A percentile compares a stretch with the other conserved stretches of the same genome.
These are phyloP conservation scores for Solanum dulcamara DNA, from an alignment of 257 asterid genomes.

Conservation along the genomic window DNA sequence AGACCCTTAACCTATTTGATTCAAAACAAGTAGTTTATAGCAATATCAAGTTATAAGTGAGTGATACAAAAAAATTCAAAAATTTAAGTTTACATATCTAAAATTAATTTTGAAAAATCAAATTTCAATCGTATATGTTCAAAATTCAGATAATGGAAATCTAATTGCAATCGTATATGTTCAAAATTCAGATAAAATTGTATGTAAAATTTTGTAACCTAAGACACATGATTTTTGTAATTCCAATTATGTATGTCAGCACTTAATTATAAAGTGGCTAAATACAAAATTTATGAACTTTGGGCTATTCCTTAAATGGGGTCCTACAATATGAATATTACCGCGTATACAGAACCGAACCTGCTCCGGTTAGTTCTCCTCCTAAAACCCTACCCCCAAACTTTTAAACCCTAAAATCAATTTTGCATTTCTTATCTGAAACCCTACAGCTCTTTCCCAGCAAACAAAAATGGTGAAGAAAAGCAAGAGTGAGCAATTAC, in stretches of 20 bases:
- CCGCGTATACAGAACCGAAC: background rate
- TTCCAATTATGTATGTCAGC: no score
- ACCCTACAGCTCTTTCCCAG: background rate
- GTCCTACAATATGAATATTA: background rate
- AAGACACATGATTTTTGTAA: no score
- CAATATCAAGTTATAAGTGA: background rate
- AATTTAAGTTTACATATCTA: no score
- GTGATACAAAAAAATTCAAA: no score
- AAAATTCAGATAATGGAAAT: no score
- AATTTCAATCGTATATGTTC: no score
- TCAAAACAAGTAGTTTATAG: no score
- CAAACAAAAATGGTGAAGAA: constrained; percentile 53
- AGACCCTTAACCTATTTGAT: no score
- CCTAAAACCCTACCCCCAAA: background rate
- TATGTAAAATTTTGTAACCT: no score
- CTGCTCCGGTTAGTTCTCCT: background rate
- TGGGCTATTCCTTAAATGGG: background rate
- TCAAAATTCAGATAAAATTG: no score
- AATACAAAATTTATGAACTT: background rate
- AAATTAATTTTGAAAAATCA: no score
- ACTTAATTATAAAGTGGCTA: background rate
- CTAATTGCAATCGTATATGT: no score
- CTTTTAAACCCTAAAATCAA: background rate
- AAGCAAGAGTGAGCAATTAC: constrained; percentile 48
- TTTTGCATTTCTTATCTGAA: background rate